Evolutionary conservation across 2,329 filamentous ascomycete species (phyloP).

Genomic region (Ascochyta pisi): DNA sequence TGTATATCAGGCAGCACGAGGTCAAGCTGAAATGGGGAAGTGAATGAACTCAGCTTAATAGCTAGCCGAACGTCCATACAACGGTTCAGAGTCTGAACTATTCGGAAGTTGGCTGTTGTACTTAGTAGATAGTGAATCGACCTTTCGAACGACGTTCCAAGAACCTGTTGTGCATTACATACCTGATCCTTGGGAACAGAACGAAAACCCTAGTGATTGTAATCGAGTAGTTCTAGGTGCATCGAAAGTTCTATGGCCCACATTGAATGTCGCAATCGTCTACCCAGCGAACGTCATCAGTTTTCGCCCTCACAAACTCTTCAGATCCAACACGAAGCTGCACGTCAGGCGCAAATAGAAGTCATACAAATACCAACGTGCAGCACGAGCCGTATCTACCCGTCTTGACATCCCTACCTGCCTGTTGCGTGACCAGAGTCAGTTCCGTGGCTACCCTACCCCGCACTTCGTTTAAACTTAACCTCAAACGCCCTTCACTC

Average conservation of each 20-base stretch:
- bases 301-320: conserved; percentile 6
- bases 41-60: not conserved
- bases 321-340: conserved; percentile 5
- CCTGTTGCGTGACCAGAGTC: conserved; percentile 8
- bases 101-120: not conserved
- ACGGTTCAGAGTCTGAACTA: not conserved
- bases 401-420: conserved; percentile 15
- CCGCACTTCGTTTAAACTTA: conserved; percentile 18
- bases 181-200: not conserved
- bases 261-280: conserved; percentile 21
- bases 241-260: conserved; percentile 5
- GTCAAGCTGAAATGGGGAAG: not conserved
- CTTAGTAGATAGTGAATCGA: not conserved
- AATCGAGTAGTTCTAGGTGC: conserved; percentile 2
- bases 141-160: not conserved
- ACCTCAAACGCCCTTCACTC: not conserved
- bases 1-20: not conserved
- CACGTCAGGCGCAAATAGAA: conserved; percentile 4
- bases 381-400: conserved; percentile 19
- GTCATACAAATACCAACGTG: conserved; percentile 12
- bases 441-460: conserved; percentile 16
- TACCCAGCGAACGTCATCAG: conserved; percentile 16
- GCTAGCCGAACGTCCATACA: not conserved
- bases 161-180: not conserved
- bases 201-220: not conserved